Conservation (phyloP, 148 eudicot genomes). For the Rheum nobile region DNA sequence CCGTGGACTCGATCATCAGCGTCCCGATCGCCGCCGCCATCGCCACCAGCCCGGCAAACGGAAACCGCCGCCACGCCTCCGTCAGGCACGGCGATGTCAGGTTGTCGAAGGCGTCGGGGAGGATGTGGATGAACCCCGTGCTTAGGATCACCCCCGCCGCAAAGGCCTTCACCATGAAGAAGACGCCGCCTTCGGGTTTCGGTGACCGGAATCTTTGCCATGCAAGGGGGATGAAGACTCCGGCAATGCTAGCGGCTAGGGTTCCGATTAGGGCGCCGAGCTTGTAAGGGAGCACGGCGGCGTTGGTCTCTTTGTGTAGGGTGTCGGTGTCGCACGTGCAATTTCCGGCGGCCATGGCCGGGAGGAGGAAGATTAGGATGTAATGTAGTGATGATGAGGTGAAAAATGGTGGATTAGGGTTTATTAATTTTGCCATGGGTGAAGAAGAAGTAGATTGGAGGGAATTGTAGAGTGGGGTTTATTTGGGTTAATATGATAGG, state of each 20-base stretch:
- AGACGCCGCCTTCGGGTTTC: constrained; percentile 33
- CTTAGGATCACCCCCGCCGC: constrained; percentile 78
- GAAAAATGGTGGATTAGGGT: neutral
- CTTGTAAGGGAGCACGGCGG: constrained; percentile 31
- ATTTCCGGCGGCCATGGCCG: constrained; percentile 14
- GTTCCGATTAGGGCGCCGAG: constrained; percentile 40
- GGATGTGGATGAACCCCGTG: constrained; percentile 70
- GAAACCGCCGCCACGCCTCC: constrained; percentile 46
- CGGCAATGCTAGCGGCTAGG: constrained; percentile 37
- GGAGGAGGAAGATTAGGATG: constrained; percentile 1
- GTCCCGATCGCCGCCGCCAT: constrained; percentile 63
- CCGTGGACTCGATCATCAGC: constrained; percentile 52
- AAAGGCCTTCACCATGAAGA: constrained; percentile 77
- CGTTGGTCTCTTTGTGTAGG: constrained; percentile 1
- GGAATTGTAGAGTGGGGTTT: neutral
- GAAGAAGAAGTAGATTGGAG: neutral
- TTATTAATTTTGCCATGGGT: neutral
- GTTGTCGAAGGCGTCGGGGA: constrained; percentile 58
- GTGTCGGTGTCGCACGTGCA: constrained; percentile 26
- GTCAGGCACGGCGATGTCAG: constrained; percentile 50
- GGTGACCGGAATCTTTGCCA: constrained; percentile 23
- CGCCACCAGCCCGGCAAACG: constrained; percentile 58
- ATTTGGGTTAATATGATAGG: neutral
- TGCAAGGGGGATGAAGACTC: constrained; percentile 46
- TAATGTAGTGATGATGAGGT: neutral